Evolutionary conservation across 129 eudicot genomes (phyloP).

Genomic region (Lactuca sativa): DNA sequence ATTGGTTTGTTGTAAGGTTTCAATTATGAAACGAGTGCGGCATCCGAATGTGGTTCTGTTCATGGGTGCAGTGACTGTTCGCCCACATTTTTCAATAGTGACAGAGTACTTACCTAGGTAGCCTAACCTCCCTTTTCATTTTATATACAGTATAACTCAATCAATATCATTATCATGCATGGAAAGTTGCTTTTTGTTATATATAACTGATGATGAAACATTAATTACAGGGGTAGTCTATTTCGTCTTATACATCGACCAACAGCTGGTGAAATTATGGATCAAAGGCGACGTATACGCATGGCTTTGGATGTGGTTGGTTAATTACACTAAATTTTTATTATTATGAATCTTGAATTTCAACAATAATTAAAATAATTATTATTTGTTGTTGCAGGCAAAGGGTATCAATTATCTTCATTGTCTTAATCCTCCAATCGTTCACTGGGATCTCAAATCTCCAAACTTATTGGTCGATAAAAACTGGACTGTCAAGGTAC

Average conservation of each 20-base stretch:
- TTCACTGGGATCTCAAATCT: slow-evolving; percentile 95
- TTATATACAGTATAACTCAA: too few relatives aligned
- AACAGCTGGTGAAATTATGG: slow-evolving; percentile 80
- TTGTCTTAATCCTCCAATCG: slow-evolving; percentile 80
- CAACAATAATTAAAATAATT: not conserved
- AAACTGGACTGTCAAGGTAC: slow-evolving; percentile 95
- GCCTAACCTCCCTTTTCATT: not conserved
- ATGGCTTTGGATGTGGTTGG: slow-evolving; percentile 99
- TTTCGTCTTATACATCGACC: slow-evolving; percentile 90
- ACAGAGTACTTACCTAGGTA: slow-evolving; percentile 94
- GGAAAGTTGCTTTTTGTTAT: too few relatives aligned
- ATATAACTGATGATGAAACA: too few relatives aligned
- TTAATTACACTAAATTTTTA: not conserved
- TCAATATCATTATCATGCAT: too few relatives aligned
- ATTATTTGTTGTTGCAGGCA: slow-evolving; percentile 46
- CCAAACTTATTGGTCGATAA: slow-evolving; percentile 94
- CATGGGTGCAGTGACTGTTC: slow-evolving; percentile 99
- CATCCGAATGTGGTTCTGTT: slow-evolving; percentile 98
- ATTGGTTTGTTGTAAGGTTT: slow-evolving; percentile 50
- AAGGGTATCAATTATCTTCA: slow-evolving; percentile 96
- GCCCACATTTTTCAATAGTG: slow-evolving; percentile 88
- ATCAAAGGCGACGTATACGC: slow-evolving; percentile 75
- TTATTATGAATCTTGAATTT: not conserved
- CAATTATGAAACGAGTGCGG: slow-evolving; percentile 95
- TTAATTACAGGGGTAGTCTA: slow-evolving; percentile 69